Evolutionary conservation across 2,329 filamentous ascomycete genomes (phyloP), one percentile per base, ranked within the genome.

Genomic region (Aureobasidium namibiae): DNA sequence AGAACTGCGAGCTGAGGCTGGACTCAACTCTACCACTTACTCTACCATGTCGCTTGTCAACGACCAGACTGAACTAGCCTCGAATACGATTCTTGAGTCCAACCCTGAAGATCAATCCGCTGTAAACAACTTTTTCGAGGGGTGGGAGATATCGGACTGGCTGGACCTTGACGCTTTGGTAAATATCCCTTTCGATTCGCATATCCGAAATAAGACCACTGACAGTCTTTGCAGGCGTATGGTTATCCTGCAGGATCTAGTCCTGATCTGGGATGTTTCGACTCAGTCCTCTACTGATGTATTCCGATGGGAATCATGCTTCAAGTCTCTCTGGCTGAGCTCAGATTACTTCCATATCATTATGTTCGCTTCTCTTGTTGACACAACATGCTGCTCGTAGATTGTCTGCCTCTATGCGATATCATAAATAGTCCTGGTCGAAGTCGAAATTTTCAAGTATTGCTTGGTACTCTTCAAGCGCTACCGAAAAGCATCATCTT

Each of bases 1-100:
- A 48, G 76, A 78, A 58, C 62, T 78, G 23, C 67, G 76, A 42
- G 65, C 70, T 8, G 76, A 78, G 58, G 76, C 70, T 62, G 56
- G 39, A 65, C 65, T 36, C 63, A 63, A 10, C 61, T 64, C 13
- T 60, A 61, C 45, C 2, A 14, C 34, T 36, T 14, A 36, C 13
- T 14, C 13, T 14, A 14, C 8, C 34, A 36, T 14, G 34, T 11
- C 13, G 5, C 34, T 2, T 2, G 34, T 14, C 58, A 50, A 21
- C 21, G 16, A 38, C 31, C 13, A 23, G 39, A 31, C 59, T 21
- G 29, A 3, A n/a, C 14, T 23, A 29, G 23, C 24, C 11, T 24
- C 23, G 4, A 16, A 29, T 14, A 3, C 10, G 7, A 7, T 8
- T 45, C 42, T 26, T 3, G 42, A 24, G 13, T 16, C 24, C 23